These are phyloP conservation scores for Strobilomyces echinocephalus DNA, from an alignment of 768 basidiomycete species.

Conservation along the genomic window DNA sequence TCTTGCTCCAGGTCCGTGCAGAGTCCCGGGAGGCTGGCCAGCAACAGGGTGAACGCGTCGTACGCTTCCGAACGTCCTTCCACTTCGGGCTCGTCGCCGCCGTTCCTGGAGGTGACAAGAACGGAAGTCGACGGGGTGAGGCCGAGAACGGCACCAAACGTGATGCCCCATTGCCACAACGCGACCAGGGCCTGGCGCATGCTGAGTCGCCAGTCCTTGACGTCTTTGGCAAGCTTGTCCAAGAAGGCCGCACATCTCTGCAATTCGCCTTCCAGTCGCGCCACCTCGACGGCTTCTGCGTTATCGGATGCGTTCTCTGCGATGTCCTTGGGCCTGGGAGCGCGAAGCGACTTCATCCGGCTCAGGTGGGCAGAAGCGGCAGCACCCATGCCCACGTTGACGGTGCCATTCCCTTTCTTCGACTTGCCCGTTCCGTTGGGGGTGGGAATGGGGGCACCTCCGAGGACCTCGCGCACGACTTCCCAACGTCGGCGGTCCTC, in stretches of 20 bases:
- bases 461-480: conserved; percentile 72
- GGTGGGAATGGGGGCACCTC: conserved; percentile 32
- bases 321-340: conserved; percentile 30
- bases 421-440: conserved; percentile 38
- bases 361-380: conserved; percentile 53
- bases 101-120: conserved; percentile 4
- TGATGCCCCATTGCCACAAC: conserved; percentile 57
- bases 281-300: conserved; percentile 49
- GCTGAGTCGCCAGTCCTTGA: conserved; percentile 58
- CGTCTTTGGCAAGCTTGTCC: conserved; percentile 54
- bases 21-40: conserved; percentile 52
- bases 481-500: conserved; percentile 73
- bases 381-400: conserved; percentile 42
- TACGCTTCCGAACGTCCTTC: conserved; percentile 53
- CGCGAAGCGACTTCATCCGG: conserved; percentile 54
- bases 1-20: conserved; percentile 48
- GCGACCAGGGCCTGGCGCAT: conserved; percentile 46
- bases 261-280: conserved; percentile 51
- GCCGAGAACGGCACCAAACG: conserved; percentile 66
- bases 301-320: conserved; percentile 29
- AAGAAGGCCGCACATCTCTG: conserved; percentile 54
- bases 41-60: conserved; percentile 61
- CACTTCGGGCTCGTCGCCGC: conserved; percentile 12
- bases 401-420: conserved; percentile 35
- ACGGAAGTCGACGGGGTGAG: conserved; percentile 38